Conservation (phyloP, 768 basidiomycete species). For the Kwoniella botswanensis region DNA sequence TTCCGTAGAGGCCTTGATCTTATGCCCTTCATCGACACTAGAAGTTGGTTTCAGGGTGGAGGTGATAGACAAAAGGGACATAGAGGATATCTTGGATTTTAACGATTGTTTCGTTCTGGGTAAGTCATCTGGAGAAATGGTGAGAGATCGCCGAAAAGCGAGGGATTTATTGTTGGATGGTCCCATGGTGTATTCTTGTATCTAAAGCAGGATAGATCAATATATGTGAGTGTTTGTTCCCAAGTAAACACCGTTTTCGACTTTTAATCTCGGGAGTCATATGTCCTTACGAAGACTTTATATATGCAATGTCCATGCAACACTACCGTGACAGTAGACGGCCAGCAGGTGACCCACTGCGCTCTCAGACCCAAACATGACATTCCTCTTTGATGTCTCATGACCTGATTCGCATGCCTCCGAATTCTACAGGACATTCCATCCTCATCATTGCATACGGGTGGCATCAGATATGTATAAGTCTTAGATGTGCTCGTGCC, state of each 20-base stretch:
- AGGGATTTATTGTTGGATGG: background rate
- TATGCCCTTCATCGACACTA: background rate
- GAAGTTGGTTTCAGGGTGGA: background rate
- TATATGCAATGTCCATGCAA: background rate
- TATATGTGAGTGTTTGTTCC: no score
- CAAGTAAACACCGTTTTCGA: no score
- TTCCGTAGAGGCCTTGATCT: background rate
- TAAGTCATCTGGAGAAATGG: constrained; percentile 1
- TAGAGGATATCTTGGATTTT: background rate
- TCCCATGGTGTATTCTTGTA: background rate
- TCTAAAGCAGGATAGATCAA: no score
- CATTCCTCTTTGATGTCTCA: background rate
- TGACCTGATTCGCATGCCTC: background rate
- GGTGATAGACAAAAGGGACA: constrained; percentile 4
- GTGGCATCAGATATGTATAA: no score
- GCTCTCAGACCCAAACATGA: background rate
- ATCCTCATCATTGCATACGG: no score
- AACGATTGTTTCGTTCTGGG: background rate
- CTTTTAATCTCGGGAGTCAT: no score
- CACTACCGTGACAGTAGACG: background rate
- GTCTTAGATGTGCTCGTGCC: no score
- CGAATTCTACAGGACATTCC: background rate
- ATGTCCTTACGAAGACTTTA: no score
- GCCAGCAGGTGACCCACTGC: background rate
- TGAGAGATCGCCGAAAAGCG: constrained; percentile 5